Base-by-base conservation (phyloP, 2,329 filamentous ascomycete genomes). In the Fusarium subglutinans region DNA sequence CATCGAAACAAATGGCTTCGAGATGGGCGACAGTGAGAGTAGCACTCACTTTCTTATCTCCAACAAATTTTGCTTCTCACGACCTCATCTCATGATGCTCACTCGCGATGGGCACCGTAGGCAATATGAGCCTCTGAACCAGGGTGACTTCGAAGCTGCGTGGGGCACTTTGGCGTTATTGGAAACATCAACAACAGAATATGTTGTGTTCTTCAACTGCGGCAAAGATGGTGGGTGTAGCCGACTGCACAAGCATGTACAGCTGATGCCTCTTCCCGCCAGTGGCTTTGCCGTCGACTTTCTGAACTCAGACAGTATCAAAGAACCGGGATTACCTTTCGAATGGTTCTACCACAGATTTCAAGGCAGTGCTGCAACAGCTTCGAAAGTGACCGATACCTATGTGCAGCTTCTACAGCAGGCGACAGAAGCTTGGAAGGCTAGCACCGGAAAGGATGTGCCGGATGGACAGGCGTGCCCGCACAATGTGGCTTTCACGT, bases 1-100 rank as follows among this genome's bases (percentile, higher is more conserved):
- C 11, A 61, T 66, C 2, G 33, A 51, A 6, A 66, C 56, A 26
- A 53, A 37, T 11, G 63, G 56, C 8, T 66, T 33, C 17, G 56
- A 66, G 8, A 65, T 65, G 18, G 45, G 55, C 7, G 5, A 17
- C 2, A 50, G 17, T n/a, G 40, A 18, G 1, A 30, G 24, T 4
- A 43, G 15, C 13, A 53, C 15, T 22, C 62, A 65, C 24, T 47
- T 65, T 14, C 45, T 65, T 17, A 33, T 65, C 12, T 47, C 47
- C 7, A 60, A 51, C 33, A 65, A 65, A 33, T 65, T 65, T 26
- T 65, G 45, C 24, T 65, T 65, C 30, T 51, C 63, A 4, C 40
- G 63, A 22, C 56, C 63, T 15, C 63, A 61, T 14, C 56, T 66
- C 10, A 37, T 66, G 56, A 51, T 66, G 26, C 56, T 66, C 24